Percentiles rank a stretch among this genome's conserved stretches.
These are phyloP conservation scores for Neurospora sp. DNA, from an alignment of 495 filamentous ascomycete genomes.

Conservation along the genomic window DNA sequence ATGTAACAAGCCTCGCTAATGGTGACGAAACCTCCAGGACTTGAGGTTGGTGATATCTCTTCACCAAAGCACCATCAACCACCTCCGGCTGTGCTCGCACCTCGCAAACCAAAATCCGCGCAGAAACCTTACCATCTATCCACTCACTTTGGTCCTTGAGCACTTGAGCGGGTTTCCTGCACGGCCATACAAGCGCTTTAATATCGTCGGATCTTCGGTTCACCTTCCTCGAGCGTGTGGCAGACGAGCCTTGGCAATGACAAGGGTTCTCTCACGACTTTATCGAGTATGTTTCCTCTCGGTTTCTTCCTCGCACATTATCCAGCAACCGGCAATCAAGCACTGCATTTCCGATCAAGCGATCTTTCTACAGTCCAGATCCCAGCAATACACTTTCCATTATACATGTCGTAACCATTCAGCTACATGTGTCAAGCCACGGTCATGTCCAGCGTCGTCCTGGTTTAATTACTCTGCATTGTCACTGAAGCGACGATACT, in stretches of 20 bases:
- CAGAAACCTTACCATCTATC: neutral
- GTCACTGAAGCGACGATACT: neutral
- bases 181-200: slow-evolving; percentile 1
- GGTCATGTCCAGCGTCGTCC: neutral
- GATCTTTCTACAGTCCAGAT: neutral
- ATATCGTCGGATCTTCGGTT: slow-evolving; percentile 20
- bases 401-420: neutral
- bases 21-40: neutral
- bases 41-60: neutral
- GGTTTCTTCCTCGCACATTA: neutral
- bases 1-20: neutral
- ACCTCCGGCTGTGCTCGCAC: neutral
- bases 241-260: slow-evolving; percentile 5
- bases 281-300: neutral
- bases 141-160: neutral
- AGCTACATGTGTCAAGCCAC: neutral
- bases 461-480: neutral
- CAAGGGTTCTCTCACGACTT: neutral
- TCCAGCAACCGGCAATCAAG: neutral
- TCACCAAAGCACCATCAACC: neutral
- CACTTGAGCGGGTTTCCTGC: slow-evolving; percentile 1
- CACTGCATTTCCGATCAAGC: neutral
- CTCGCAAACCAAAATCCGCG: neutral
- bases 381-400: neutral
- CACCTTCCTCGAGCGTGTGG: slow-evolving; percentile 11